phyloP scores from a whole-genome alignment of 1,284 basidiomycete species.

The Sporisorium iseilematis-ciliati region DNA sequence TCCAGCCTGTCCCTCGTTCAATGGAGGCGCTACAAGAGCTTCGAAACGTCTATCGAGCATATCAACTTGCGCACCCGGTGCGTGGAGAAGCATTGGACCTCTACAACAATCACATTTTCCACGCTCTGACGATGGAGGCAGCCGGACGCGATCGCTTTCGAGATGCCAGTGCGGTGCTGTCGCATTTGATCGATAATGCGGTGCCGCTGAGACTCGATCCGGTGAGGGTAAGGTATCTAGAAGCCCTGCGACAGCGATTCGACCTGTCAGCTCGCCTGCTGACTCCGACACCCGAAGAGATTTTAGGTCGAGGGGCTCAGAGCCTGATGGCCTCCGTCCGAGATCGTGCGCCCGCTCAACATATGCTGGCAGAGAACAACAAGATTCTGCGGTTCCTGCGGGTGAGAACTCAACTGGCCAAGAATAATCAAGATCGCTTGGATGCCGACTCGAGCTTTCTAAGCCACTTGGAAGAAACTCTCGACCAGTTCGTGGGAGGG shows the following conservation, averaged over 20 bases:
- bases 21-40: slow-evolving; percentile 4
- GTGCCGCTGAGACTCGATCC: slow-evolving; percentile 11
- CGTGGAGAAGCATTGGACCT: not conserved
- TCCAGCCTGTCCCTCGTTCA: not conserved
- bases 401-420: not conserved
- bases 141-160: slow-evolving; percentile 5
- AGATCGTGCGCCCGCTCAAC: not conserved
- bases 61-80: slow-evolving; percentile 13
- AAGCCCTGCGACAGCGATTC: slow-evolving; percentile 12
- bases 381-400: not conserved
- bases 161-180: slow-evolving; percentile 2
- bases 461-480: slow-evolving; percentile 10
- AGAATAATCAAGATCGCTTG: not conserved
- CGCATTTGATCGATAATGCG: not conserved
- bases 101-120: not conserved
- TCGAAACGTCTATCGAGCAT: not conserved
- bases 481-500: slow-evolving; percentile 16
- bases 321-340: not conserved
- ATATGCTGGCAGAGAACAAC: not conserved
- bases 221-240: not conserved
- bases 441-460: slow-evolving; percentile 5
- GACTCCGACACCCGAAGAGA: slow-evolving; percentile 6
- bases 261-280: not conserved
- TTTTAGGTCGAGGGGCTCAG: not conserved
- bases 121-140: not conserved